A percentile compares a stretch with the other conserved stretches of the same genome.
phyloP scores from a whole-genome alignment of 768 basidiomycete genomes.

The Leccinum broughii region DNA sequence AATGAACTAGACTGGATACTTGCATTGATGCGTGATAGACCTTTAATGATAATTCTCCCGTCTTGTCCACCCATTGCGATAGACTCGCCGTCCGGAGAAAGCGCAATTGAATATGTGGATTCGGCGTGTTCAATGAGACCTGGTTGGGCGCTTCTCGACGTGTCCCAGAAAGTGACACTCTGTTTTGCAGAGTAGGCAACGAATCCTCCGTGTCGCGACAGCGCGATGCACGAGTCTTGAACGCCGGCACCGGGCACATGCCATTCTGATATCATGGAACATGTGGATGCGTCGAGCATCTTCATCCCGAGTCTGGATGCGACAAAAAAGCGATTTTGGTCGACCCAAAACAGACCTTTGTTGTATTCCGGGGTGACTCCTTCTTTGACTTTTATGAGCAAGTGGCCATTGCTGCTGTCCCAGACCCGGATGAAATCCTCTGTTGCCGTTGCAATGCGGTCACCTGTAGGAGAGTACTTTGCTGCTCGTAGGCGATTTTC shows the following conservation, averaged over 20 bases:
- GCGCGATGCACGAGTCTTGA: neutral
- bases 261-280: neutral
- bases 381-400: neutral
- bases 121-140: neutral
- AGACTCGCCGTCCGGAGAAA: neutral
- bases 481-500: neutral
- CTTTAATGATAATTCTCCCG: neutral
- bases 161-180: neutral
- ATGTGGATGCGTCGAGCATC: neutral
- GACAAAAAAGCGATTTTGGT: neutral
- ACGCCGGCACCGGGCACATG: neutral
- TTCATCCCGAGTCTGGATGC: neutral
- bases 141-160: neutral
- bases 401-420: neutral
- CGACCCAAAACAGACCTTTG: slow-evolving; percentile 40
- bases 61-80: neutral
- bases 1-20: neutral
- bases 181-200: neutral
- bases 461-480: neutral
- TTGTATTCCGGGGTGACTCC: neutral
- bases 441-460: neutral
- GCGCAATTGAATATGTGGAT: neutral
- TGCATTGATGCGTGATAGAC: neutral
- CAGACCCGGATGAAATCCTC: neutral
- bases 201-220: neutral